Percentiles rank a stretch among this genome's conserved stretches.
These are phyloP conservation scores for Botrytis cinerea DNA, from an alignment of 2,329 filamentous ascomycete species.

Conservation along the genomic window DNA sequence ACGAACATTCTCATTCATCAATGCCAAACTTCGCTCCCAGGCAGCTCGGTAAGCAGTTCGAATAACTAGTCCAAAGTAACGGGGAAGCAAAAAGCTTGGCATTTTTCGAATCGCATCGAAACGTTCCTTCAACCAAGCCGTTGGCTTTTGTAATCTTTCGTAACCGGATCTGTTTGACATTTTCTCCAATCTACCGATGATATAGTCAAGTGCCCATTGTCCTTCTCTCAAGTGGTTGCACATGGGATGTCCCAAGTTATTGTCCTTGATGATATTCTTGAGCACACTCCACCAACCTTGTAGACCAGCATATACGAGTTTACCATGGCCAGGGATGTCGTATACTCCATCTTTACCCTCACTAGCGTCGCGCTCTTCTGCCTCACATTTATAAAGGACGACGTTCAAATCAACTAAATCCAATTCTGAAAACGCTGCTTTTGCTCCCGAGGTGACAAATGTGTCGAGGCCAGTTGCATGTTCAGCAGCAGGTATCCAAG, in stretches of 20 bases:
- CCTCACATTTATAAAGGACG: conserved; percentile 85
- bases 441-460: conserved; percentile 80
- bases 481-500: conserved; percentile 87
- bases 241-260: conserved; percentile 88
- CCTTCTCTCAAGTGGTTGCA: conserved; percentile 92
- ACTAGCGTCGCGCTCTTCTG: conserved; percentile 81
- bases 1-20: conserved; percentile 76
- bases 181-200: conserved; percentile 73
- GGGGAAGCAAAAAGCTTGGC: conserved; percentile 85
- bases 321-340: conserved; percentile 78
- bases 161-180: conserved; percentile 66
- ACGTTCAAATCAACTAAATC: conserved; percentile 86
- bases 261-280: conserved; percentile 79
- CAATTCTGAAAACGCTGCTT: conserved; percentile 73
- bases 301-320: conserved; percentile 90
- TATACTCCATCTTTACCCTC: conserved; percentile 84
- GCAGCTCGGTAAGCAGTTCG: conserved; percentile 86
- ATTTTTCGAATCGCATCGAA: conserved; percentile 84
- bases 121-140: conserved; percentile 77
- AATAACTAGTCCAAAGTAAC: conserved; percentile 89
- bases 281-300: conserved; percentile 98
- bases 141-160: conserved; percentile 62
- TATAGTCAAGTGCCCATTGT: conserved; percentile 90
- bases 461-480: conserved; percentile 81
- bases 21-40: conserved; percentile 72